Evolutionary conservation across 2,329 filamentous ascomycete species (phyloP).

Genomic region (Emergomyces orientalis): DNA sequence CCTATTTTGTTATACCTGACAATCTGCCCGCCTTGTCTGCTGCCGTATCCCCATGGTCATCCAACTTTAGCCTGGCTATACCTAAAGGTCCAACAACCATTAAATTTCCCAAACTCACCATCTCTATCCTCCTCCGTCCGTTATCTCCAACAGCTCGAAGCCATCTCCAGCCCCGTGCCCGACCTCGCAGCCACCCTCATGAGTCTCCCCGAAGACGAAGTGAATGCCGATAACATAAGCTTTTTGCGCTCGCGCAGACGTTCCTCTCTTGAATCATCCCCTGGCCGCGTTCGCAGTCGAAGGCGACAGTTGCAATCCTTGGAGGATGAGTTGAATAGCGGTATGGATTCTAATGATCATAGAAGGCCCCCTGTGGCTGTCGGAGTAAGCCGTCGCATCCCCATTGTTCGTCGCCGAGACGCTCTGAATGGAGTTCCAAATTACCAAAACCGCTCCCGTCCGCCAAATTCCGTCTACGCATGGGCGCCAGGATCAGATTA

Average conservation of each 20-base stretch:
- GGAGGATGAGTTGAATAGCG: conserved; percentile 25
- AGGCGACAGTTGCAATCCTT: conserved; percentile 22
- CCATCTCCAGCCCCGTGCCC: conserved; percentile 41
- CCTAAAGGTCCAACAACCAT: background rate
- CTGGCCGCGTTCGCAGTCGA: conserved; percentile 25
- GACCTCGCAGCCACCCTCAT: conserved; percentile 43
- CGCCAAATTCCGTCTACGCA: conserved; percentile 48
- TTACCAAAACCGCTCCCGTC: conserved; percentile 47
- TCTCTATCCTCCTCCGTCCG: conserved; percentile 18
- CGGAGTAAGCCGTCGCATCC: conserved; percentile 37
- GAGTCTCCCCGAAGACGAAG: conserved; percentile 38
- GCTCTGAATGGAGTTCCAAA: conserved; percentile 38
- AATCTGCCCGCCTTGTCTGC: background rate
- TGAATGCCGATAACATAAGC: conserved; percentile 42
- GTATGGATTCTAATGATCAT: conserved; percentile 30
- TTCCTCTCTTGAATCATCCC: conserved; percentile 22
- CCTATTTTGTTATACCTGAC: background rate
- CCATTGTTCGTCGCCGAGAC: conserved; percentile 34
- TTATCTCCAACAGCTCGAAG: conserved; percentile 40
- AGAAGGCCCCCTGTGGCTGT: conserved; percentile 22
- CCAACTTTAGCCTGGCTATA: background rate
- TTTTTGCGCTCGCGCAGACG: conserved; percentile 39
- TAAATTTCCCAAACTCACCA: conserved; percentile 11
- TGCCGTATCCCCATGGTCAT: background rate
- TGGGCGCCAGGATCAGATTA: conserved; percentile 46